Conservation (phyloP, 192 early-diverging fungal species). For the Coemansia biformis region DNA sequence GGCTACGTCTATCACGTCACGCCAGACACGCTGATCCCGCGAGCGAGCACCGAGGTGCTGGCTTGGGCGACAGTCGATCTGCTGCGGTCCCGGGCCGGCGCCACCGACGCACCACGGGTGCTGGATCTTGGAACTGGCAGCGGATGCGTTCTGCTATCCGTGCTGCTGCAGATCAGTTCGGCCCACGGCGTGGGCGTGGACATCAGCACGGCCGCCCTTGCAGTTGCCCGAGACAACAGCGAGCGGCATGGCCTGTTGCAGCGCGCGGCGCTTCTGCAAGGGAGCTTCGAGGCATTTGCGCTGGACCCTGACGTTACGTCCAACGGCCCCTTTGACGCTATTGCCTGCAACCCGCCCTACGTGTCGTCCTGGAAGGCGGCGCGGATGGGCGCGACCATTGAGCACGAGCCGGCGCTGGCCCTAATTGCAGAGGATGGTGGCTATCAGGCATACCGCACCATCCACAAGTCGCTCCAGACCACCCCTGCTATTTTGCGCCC, state of each 20-base stretch:
- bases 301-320: conserved; percentile 8
- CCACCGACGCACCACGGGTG: conserved; percentile 9
- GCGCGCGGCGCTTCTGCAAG: conserved; percentile 29
- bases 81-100: conserved; percentile 7
- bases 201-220: conserved; percentile 53
- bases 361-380: conserved; percentile 42
- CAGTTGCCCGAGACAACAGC: conserved; percentile 53
- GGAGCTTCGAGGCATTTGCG: conserved; percentile 49
- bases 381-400: conserved; percentile 33
- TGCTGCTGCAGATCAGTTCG: conserved; percentile 31
- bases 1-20: conserved; percentile 56
- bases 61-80: conserved; percentile 49
- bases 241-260: conserved; percentile 23
- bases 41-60: conserved; percentile 62
- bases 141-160: conserved; percentile 63
- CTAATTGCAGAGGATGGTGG: conserved; percentile 60
- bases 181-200: conserved; percentile 62
- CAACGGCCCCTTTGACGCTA: conserved; percentile 51
- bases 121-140: conserved; percentile 73
- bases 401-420: conserved; percentile 61
- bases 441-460: conserved; percentile 55
- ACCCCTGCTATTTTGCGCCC: conserved; percentile 24
- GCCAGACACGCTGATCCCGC: conserved; percentile 63
- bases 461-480: conserved; percentile 24
- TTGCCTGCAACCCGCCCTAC: conserved; percentile 75